A percentile compares a stretch with the other conserved stretches of the same genome.
phyloP scores from a whole-genome alignment of 257 asterid genomes.

The Forsythia suspensa region DNA sequence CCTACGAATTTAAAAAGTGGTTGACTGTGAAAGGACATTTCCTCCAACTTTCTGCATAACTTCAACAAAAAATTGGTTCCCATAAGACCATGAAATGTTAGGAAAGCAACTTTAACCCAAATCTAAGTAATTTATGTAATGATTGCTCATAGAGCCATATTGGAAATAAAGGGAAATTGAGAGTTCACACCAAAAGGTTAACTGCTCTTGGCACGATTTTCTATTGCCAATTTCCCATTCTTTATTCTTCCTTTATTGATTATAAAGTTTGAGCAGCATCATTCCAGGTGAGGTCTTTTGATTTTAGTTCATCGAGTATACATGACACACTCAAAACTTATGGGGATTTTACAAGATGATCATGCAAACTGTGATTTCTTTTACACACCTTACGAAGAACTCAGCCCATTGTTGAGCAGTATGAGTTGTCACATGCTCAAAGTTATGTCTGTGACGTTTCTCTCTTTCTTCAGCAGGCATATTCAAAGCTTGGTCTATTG shows the following conservation, averaged over 20 bases:
- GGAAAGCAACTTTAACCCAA: not conserved
- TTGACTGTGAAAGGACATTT: not conserved
- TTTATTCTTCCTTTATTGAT: not conserved
- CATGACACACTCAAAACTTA: not conserved
- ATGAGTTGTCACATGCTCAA: slow-evolving; percentile 82
- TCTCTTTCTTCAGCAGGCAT: slow-evolving; percentile 89
- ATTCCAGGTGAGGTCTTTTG: not conserved
- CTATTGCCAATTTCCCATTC: not conserved
- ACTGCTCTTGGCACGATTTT: not conserved
- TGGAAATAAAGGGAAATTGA: not conserved
- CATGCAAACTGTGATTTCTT: slow-evolving; percentile 14
- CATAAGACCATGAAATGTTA: not conserved
- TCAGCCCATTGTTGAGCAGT: slow-evolving; percentile 99
- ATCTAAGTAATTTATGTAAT: not conserved
- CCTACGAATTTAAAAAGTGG: not conserved
- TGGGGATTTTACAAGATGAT: not conserved
- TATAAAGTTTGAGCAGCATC: not conserved
- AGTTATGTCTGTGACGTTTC: slow-evolving; percentile 88
- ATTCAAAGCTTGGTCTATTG: slow-evolving; percentile 67
- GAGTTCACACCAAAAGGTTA: not conserved
- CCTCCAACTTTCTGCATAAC: not conserved
- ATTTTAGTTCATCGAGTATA: not conserved
- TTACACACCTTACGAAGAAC: slow-evolving; percentile 80
- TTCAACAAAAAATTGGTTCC: not conserved
- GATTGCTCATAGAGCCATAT: not conserved